Base-by-base conservation (phyloP, 208 protist genomes). In the Trypanosoma lewisi region DNA sequence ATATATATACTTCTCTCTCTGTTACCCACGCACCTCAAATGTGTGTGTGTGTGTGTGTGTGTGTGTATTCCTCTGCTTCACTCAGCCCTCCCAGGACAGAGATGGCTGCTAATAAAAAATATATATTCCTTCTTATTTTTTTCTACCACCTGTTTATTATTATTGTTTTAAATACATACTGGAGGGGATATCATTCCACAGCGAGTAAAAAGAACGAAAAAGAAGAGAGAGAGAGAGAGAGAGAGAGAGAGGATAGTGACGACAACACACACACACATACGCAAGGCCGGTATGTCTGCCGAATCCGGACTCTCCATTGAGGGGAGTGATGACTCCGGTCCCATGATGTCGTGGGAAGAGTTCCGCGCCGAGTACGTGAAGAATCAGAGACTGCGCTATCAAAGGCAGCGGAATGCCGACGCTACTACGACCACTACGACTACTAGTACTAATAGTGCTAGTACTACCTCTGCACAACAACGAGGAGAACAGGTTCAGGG, bases 291-390 rank as follows among this genome's bases (percentile, higher is more conserved):
- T 25, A 47, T 49, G 58, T 31, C 55, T 19, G 25, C 4, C 2
- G n/a, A 67, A 8, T 12, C 41, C 2, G 48, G n/a, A 12, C 37
- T 16, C 30, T 25, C 14, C 25, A 4, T 1, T n/a, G 28, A 50
- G 17, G 17, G 8, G 11, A 42, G 9, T 39, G 23, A 19, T 9
- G 31, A 52, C 1, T 8, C n/a, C 19, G 0, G 23, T n/a, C 52
- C 31, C 31, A 5, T 41, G 2, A 37, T 67, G 62, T 51, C 62
- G 34, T 60, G 1, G 27, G 62, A 67, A 31, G 62, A 67, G 28
- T 67, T 60, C 52, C 34, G 52, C 6, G 23, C 7, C 27, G 5
- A 60, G 0, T 67, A 67, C 42, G 41, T 52, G 25, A 37, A 4
- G 27, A 17, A 52, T 17, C 49, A 53, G 41, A 53, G 28, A 8